Evolutionary conservation across 345 rosid genomes (phyloP).

Genomic region (Pugionium dolabratum): DNA sequence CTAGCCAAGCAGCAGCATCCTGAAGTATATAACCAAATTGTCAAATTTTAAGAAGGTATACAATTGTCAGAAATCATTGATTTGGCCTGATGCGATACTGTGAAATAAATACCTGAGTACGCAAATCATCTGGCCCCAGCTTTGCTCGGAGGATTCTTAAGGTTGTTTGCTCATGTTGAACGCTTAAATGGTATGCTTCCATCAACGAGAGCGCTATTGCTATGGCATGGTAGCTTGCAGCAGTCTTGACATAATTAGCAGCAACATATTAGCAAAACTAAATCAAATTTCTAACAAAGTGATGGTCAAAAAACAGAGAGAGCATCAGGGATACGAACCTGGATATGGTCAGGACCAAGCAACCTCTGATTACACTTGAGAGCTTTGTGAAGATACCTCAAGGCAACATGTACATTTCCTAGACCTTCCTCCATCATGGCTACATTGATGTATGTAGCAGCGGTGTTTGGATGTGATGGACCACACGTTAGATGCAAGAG

Average conservation of each 20-base stretch:
- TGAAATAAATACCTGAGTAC: constrained; percentile 75
- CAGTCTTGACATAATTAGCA: constrained; percentile 57
- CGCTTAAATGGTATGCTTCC: constrained; percentile 98
- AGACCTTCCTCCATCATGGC: constrained; percentile 99
- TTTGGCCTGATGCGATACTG: constrained; percentile 5
- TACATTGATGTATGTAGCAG: constrained; percentile 96
- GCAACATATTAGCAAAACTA: constrained; percentile 13
- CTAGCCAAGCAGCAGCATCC: constrained; percentile 99
- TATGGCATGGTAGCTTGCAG: constrained; percentile 99
- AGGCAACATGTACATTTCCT: constrained; percentile 97
- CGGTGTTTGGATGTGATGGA: constrained; percentile 98
- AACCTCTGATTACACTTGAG: constrained; percentile 90
- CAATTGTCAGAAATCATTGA: constrained; percentile 20
- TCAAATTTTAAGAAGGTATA: constrained; percentile 7
- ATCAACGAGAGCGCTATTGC: constrained; percentile 99
- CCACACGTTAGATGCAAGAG: constrained; percentile 97
- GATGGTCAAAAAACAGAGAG: constrained; percentile 4
- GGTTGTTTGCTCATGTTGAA: constrained; percentile 98
- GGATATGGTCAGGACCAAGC: constrained; percentile 98
- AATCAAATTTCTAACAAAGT: constrained; percentile 20
- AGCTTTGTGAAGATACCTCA: constrained; percentile 96
- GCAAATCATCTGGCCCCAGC: constrained; percentile 96
- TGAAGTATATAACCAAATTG: constrained; percentile 43
- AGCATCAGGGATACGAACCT: constrained; percentile 55
- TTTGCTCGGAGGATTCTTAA: constrained; percentile 89